phyloP scores from a whole-genome alignment of 306 rosid genomes.

The Canavalia ensiformis region DNA sequence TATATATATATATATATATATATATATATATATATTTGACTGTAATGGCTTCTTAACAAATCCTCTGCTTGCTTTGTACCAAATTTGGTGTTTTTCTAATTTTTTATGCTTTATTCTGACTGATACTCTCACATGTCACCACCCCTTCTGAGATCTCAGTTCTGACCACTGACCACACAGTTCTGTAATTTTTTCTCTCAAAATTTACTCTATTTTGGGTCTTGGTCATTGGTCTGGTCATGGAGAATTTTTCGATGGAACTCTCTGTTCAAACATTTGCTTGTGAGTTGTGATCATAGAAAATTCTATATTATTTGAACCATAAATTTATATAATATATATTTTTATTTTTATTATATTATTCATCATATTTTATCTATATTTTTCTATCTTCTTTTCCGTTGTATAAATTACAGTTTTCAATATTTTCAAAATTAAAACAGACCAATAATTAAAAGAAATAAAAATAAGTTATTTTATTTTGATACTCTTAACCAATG shows the following conservation, averaged over 20 bases:
- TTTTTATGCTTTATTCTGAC: neutral
- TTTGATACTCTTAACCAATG: no score
- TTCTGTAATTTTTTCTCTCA: neutral
- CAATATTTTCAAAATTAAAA: no score
- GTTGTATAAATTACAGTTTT: no score
- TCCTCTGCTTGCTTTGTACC: neutral
- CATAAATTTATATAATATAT: no score
- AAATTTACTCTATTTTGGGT: neutral
- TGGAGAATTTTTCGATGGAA: neutral
- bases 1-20: neutral
- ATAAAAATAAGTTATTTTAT: no score
- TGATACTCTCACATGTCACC: neutral
- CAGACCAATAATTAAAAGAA: no score
- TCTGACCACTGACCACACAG: conserved; percentile 14
- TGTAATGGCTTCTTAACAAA: neutral
- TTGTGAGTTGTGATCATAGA: no score
- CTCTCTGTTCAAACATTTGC: neutral
- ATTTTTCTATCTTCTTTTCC: no score
- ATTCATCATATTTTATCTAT: no score
- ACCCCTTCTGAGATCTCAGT: neutral
- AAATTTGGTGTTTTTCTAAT: conserved; percentile 3
- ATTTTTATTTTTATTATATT: no score
- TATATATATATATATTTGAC: neutral
- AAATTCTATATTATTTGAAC: no score
- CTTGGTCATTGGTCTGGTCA: neutral